A percentile compares a stretch with the other conserved stretches of the same genome.
Evolutionary conservation across 2,329 filamentous ascomycete species (phyloP).

Genomic region (Escovopsis sp.): DNA sequence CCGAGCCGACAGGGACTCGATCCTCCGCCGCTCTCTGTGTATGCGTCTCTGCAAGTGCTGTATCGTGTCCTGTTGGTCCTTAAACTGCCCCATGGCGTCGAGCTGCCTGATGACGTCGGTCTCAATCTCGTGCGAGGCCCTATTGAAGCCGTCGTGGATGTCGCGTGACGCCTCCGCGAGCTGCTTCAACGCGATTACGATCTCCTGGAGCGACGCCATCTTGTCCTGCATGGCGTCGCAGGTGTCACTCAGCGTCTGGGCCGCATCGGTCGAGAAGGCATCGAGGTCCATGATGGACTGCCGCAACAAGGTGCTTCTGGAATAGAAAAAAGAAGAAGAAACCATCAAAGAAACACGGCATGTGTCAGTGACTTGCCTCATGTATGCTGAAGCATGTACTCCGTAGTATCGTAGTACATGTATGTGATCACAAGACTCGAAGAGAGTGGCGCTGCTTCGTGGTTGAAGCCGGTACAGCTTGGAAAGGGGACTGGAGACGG

Average conservation of each 20-base stretch:
- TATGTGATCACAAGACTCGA: too few species aligned
- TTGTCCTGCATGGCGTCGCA: slow-evolving; percentile 63
- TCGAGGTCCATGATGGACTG: slow-evolving; percentile 39
- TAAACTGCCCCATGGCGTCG: slow-evolving; percentile 44
- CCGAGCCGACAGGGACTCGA: slow-evolving; percentile 43
- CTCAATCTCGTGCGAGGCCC: slow-evolving; percentile 43
- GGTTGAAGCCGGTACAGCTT: too few species aligned
- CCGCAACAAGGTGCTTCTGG: slow-evolving; percentile 29
- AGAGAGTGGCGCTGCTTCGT: too few species aligned
- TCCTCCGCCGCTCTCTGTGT: slow-evolving; percentile 41
- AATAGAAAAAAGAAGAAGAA: not conserved
- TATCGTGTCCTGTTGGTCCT: slow-evolving; percentile 50
- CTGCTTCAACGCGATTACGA: slow-evolving; percentile 49
- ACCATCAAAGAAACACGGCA: not conserved
- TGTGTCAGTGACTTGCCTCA: not conserved
- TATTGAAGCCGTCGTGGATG: slow-evolving; percentile 43
- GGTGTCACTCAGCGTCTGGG: slow-evolving; percentile 53
- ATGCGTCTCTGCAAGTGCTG: slow-evolving; percentile 47
- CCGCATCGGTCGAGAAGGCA: slow-evolving; percentile 46
- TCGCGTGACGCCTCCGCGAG: slow-evolving; percentile 47
- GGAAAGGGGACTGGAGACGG: too few species aligned
- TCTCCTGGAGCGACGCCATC: slow-evolving; percentile 47
- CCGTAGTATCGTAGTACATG: too few species aligned
- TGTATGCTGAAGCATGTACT: not conserved
- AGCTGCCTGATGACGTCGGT: slow-evolving; percentile 47